Conservation (phyloP, 1,284 basidiomycete species). For the Volvariella volvacea region DNA sequence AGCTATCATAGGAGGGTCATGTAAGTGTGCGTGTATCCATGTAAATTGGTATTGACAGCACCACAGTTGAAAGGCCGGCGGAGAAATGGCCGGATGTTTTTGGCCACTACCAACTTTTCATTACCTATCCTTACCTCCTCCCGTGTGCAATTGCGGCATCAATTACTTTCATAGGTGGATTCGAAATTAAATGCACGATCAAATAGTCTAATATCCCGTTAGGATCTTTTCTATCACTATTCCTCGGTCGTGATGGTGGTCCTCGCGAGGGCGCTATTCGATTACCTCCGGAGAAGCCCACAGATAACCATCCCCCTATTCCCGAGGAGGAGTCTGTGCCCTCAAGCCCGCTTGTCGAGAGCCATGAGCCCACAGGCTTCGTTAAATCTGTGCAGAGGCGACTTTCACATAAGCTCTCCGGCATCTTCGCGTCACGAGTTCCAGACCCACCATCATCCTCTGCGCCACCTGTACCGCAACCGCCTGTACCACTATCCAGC, state of each 20-base stretch:
- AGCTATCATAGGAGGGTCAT: slow-evolving; percentile 81
- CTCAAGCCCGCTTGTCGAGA: slow-evolving; percentile 40
- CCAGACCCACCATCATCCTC: slow-evolving; percentile 26
- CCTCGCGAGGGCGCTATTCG: slow-evolving; percentile 80
- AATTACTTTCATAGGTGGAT: slow-evolving; percentile 64
- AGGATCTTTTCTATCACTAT: slow-evolving; percentile 83
- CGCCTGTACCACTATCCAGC: slow-evolving; percentile 42
- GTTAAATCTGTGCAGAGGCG: slow-evolving; percentile 32
- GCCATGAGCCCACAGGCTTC: slow-evolving; percentile 27
- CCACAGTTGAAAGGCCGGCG: slow-evolving; percentile 75
- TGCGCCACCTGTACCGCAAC: slow-evolving; percentile 19
- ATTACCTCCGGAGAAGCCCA: slow-evolving; percentile 69
- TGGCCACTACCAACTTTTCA: slow-evolving; percentile 60
- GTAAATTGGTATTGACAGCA: neutral
- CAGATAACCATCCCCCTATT: slow-evolving; percentile 36
- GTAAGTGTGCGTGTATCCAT: slow-evolving; percentile 35
- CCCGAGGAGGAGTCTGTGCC: slow-evolving; percentile 50
- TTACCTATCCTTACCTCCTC: slow-evolving; percentile 85
- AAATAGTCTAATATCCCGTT: slow-evolving; percentile 9
- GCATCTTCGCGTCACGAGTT: slow-evolving; percentile 43
- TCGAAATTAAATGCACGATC: slow-evolving; percentile 5
- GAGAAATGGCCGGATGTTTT: slow-evolving; percentile 81
- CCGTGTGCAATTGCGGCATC: slow-evolving; percentile 79
- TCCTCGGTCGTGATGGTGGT: slow-evolving; percentile 88
- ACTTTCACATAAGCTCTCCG: slow-evolving; percentile 49